These are phyloP conservation scores for Pisolithus albus DNA, from an alignment of 768 basidiomycete genomes.

Conservation along the genomic window DNA sequence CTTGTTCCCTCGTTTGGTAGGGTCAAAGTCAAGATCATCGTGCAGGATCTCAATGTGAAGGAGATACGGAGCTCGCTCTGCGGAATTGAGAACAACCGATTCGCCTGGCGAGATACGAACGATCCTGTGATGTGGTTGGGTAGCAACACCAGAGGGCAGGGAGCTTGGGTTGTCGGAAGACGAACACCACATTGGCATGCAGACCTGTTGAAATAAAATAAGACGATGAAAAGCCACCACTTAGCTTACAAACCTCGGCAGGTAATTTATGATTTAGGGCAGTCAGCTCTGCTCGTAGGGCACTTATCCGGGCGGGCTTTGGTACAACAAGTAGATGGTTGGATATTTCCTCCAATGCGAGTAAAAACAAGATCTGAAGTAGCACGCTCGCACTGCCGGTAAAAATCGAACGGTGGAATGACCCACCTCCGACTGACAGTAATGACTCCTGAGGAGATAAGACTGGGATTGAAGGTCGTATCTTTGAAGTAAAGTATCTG, in stretches of 20 bases:
- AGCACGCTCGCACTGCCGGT: neutral
- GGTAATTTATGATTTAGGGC: conserved; percentile 93
- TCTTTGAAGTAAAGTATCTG: conserved; percentile 54
- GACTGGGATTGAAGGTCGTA: conserved; percentile 65
- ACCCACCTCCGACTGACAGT: conserved; percentile 79
- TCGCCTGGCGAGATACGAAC: conserved; percentile 97
- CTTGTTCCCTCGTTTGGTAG: conserved; percentile 72
- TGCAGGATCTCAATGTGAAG: conserved; percentile 87
- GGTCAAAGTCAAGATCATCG: conserved; percentile 90
- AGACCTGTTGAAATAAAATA: conserved; percentile 44
- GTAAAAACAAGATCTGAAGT: conserved; percentile 72
- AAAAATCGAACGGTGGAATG: neutral
- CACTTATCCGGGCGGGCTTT: conserved; percentile 89
- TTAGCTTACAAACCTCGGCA: conserved; percentile 61
- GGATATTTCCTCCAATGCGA: conserved; percentile 86
- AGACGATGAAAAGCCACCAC: conserved; percentile 4
- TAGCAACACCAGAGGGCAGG: conserved; percentile 26
- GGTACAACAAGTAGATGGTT: conserved; percentile 89
- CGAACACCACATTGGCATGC: conserved; percentile 83
- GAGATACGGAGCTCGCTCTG: conserved; percentile 91
- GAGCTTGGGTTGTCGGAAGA: conserved; percentile 54
- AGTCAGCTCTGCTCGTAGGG: conserved; percentile 93
- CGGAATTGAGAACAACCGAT: conserved; percentile 95
- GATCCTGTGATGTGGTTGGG: conserved; percentile 83
- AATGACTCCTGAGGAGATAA: conserved; percentile 76